phyloP scores from a whole-genome alignment of 2,329 filamentous ascomycete species.

The Raffaelea deltoideospora region DNA sequence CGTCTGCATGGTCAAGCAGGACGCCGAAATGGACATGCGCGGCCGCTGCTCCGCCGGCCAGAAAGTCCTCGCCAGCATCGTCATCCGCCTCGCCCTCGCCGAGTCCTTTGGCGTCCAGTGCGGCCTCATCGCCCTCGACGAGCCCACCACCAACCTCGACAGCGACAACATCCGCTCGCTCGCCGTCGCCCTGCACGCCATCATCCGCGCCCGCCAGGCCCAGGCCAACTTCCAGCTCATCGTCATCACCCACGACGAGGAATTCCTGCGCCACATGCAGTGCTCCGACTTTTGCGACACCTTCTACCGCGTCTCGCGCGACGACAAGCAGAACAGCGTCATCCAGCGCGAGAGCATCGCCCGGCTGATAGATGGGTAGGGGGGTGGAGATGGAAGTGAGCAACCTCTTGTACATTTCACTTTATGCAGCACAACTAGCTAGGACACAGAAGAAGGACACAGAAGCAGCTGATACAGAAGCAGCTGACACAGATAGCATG shows the following conservation, averaged over 20 bases:
- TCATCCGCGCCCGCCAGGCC: constrained; percentile 67
- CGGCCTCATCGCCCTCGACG: constrained; percentile 89
- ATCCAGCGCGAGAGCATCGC: constrained; percentile 58
- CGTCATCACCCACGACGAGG: constrained; percentile 97
- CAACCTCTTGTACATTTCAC: too few relatives aligned
- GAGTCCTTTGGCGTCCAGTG: constrained; percentile 96
- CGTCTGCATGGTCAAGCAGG: constrained; percentile 93
- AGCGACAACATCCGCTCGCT: constrained; percentile 86
- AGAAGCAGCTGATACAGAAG: too few relatives aligned
- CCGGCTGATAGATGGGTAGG: constrained; percentile 22
- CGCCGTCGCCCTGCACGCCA: constrained; percentile 68
- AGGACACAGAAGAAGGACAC: neutral
- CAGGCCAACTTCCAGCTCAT: constrained; percentile 97
- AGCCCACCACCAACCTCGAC: constrained; percentile 94
- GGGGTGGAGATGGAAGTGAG: neutral
- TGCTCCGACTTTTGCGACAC: constrained; percentile 85
- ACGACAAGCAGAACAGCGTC: constrained; percentile 72
- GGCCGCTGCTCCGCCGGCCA: constrained; percentile 93
- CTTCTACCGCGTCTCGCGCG: constrained; percentile 75
- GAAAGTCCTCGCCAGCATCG: constrained; percentile 91
- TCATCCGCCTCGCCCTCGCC: constrained; percentile 88
- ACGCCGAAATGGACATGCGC: constrained; percentile 98
- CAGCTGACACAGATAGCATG: too few relatives aligned
- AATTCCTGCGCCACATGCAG: constrained; percentile 85
- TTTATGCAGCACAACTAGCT: neutral